These are phyloP conservation scores for Daucus carota DNA, from an alignment of 129 eudicot species.

Conservation along the genomic window DNA sequence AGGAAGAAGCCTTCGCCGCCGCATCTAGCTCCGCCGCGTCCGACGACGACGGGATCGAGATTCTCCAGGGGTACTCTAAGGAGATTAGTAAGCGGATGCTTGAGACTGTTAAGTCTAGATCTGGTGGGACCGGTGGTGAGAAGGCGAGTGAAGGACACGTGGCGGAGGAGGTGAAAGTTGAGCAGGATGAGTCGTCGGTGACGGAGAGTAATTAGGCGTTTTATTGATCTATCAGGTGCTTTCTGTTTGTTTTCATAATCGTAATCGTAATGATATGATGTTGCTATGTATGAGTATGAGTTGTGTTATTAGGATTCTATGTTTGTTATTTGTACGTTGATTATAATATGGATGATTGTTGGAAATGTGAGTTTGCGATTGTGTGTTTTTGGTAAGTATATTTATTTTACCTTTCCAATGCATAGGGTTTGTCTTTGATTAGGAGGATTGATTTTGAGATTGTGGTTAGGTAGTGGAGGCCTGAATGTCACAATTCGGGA, in stretches of 20 bases:
- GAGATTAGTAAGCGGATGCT: slow-evolving; percentile 84
- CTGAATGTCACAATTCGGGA: not conserved
- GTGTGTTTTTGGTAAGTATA: not conserved
- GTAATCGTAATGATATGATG: not conserved
- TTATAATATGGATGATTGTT: not conserved
- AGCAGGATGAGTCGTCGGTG: slow-evolving; percentile 22
- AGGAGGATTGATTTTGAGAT: too few species aligned
- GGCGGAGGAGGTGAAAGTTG: slow-evolving; percentile 20
- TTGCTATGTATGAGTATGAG: not conserved
- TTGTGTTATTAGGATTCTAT: not conserved
- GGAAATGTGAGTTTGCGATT: not conserved
- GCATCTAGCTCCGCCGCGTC: slow-evolving; percentile 23
- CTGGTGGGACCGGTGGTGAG: slow-evolving; percentile 28
- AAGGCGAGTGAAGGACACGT: slow-evolving; percentile 3
- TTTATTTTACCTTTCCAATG: too few species aligned
- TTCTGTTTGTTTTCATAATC: not conserved
- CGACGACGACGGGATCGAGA: slow-evolving; percentile 75
- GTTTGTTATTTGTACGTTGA: not conserved
- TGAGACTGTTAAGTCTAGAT: slow-evolving; percentile 65
- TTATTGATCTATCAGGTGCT: not conserved
- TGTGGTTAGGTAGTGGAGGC: not conserved
- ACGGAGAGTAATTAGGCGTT: slow-evolving; percentile 24
- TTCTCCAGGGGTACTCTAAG: slow-evolving; percentile 65
- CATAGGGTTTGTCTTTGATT: too few species aligned
- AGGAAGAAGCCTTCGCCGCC: slow-evolving; percentile 56